phyloP scores from a whole-genome alignment of 2,329 filamentous ascomycete genomes.

The Helicocarpus griseus region DNA sequence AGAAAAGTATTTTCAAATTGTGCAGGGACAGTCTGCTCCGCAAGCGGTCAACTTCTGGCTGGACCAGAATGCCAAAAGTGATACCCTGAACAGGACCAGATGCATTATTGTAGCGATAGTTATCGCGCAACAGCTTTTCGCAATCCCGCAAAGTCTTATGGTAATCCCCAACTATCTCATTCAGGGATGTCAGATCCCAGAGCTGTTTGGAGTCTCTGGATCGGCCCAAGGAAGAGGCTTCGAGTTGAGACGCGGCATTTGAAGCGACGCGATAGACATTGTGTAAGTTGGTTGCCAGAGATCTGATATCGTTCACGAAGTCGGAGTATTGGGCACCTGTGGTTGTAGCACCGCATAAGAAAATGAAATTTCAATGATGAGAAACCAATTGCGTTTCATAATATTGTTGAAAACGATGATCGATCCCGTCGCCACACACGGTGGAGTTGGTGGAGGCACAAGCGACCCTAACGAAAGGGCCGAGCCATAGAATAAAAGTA shows the following conservation, averaged over 20 bases:
- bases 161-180: conserved; percentile 14
- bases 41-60: conserved; percentile 11
- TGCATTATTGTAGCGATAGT: conserved; percentile 7
- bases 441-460: neutral
- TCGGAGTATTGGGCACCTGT: conserved; percentile 1
- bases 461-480: neutral
- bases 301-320: neutral
- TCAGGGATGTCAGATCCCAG: conserved; percentile 2
- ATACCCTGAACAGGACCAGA: conserved; percentile 11
- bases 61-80: conserved; percentile 5
- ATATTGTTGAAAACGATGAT: no score
- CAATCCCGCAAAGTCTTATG: conserved; percentile 11
- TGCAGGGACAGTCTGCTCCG: conserved; percentile 9
- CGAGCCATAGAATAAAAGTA: no score
- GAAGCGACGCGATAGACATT: neutral
- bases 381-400: no score
- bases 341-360: neutral
- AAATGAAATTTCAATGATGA: no score
- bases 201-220: neutral
- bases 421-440: no score
- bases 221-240: neutral
- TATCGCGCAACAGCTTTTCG: conserved; percentile 9
- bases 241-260: conserved; percentile 5
- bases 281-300: conserved; percentile 1
- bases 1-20: conserved; percentile 3